Percentiles rank a stretch among this genome's conserved stretches.
phyloP scores from a whole-genome alignment of 2,329 filamentous ascomycete species.

The Lomentospora prolificans region DNA sequence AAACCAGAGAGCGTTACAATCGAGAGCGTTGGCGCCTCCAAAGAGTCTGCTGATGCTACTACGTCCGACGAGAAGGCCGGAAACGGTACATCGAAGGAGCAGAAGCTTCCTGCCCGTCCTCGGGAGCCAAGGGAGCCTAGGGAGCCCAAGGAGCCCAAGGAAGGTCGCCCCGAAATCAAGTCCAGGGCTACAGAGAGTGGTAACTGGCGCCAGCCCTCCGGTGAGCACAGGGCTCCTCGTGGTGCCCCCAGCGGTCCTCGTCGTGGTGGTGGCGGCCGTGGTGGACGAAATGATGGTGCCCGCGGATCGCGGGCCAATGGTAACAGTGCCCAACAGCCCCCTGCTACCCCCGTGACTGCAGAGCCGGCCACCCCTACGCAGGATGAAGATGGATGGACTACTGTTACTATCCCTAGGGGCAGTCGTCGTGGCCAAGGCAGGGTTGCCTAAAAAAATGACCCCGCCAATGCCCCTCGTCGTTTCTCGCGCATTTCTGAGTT shows the following conservation, averaged over 20 bases:
- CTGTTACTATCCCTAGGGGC: constrained; percentile 28
- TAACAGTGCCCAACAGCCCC: constrained; percentile 27
- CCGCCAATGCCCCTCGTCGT: neutral
- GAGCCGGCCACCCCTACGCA: constrained; percentile 25
- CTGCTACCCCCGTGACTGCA: constrained; percentile 22
- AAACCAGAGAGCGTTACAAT: constrained; percentile 19
- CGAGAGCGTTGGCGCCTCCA: constrained; percentile 16
- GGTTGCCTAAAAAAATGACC: too few species aligned
- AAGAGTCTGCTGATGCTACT: constrained; percentile 19
- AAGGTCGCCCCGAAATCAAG: constrained; percentile 35
- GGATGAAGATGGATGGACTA: constrained; percentile 57
- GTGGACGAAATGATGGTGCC: constrained; percentile 33
- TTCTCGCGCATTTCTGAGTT: neutral
- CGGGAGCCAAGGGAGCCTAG: constrained; percentile 24
- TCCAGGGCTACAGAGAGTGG: constrained; percentile 47
- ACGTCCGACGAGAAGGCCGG: constrained; percentile 17
- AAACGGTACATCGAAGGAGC: constrained; percentile 24
- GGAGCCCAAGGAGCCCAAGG: constrained; percentile 31
- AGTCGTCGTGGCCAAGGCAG: constrained; percentile 13
- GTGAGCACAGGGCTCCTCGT: constrained; percentile 37
- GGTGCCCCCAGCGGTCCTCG: constrained; percentile 28
- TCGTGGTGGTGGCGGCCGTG: constrained; percentile 31
- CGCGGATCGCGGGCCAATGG: constrained; percentile 41
- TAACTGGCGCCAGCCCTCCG: constrained; percentile 48
- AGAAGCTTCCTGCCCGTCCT: constrained; percentile 32